Evolutionary conservation across 306 rosid species (phyloP).

Genomic region (Glycine tomentella): DNA sequence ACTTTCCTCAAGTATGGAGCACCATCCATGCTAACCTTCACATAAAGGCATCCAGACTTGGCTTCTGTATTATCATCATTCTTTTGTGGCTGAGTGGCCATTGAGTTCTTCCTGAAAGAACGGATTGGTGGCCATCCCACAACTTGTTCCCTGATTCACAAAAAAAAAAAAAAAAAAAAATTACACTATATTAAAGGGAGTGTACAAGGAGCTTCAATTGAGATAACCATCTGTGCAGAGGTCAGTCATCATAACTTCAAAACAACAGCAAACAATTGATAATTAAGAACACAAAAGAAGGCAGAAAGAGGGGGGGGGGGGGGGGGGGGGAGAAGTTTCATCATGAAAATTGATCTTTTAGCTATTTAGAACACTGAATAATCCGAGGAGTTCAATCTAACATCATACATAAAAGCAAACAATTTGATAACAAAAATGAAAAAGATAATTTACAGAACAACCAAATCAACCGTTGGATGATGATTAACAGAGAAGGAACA

Average conservation of each 20-base stretch:
- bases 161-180: slow-evolving; percentile 23
- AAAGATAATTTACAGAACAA: slow-evolving; percentile 29
- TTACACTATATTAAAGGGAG: not conserved
- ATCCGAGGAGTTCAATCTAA: slow-evolving; percentile 19
- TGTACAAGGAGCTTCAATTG: slow-evolving; percentile 12
- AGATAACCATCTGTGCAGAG: not conserved
- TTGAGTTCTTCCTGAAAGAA: slow-evolving; percentile 89
- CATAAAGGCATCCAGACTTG: slow-evolving; percentile 82
- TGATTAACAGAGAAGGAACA: slow-evolving; percentile 13
- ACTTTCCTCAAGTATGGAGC: slow-evolving; percentile 97
- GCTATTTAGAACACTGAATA: not conserved
- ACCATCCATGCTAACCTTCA: slow-evolving; percentile 98
- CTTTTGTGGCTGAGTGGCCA: slow-evolving; percentile 68
- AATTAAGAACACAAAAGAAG: not conserved
- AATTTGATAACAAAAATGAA: slow-evolving; percentile 28
- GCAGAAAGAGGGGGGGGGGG: no score
- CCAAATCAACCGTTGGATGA: not conserved
- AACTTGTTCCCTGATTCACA: slow-evolving; percentile 82
- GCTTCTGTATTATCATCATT: slow-evolving; percentile 63
- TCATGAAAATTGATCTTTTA: slow-evolving; percentile 11
- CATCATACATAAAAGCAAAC: slow-evolving; percentile 29
- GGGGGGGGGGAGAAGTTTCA: no score
- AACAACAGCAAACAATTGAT: no score
- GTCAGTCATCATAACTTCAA: slow-evolving; percentile 5
- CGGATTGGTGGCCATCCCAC: slow-evolving; percentile 99